These are phyloP conservation scores for Passiflora organensis DNA, from an alignment of 345 rosid genomes.

Conservation along the genomic window DNA sequence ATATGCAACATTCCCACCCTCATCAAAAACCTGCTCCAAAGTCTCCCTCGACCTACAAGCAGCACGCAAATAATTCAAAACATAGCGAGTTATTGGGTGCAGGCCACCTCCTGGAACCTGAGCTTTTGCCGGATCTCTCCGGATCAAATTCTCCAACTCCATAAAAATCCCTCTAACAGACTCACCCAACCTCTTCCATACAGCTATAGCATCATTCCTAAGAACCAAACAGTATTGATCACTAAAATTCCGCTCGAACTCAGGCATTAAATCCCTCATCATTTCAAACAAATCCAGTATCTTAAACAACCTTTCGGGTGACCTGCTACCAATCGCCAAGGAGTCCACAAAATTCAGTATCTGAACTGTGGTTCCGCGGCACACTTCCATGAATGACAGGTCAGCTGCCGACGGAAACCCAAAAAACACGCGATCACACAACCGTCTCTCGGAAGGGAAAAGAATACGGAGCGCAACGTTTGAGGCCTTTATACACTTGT, in stretches of 20 bases:
- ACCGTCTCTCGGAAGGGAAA: conserved; percentile 89
- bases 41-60: conserved; percentile 72
- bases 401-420: conserved; percentile 67
- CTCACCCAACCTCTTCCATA: conserved; percentile 78
- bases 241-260: conserved; percentile 57
- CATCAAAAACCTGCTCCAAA: conserved; percentile 75
- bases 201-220: conserved; percentile 60
- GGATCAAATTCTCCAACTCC: conserved; percentile 87
- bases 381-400: conserved; percentile 88
- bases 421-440: conserved; percentile 77
- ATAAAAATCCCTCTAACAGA: conserved; percentile 76
- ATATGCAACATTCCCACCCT: conserved; percentile 33
- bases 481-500: conserved; percentile 80
- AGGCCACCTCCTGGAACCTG: conserved; percentile 80
- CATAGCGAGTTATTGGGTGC: conserved; percentile 87
- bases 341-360: conserved; percentile 74
- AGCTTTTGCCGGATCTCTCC: conserved; percentile 80
- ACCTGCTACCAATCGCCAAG: conserved; percentile 62
- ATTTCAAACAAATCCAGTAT: conserved; percentile 81
- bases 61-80: conserved; percentile 81
- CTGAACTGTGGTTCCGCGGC: conserved; percentile 70
- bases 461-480: conserved; percentile 68
- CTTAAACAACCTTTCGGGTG: conserved; percentile 85
- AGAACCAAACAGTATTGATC: conserved; percentile 70
- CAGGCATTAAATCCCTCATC: conserved; percentile 75